Evolutionary conservation across 768 basidiomycete genomes (phyloP), one percentile per base, ranked within the genome.

Genomic region (Butyriboletus loyo): DNA sequence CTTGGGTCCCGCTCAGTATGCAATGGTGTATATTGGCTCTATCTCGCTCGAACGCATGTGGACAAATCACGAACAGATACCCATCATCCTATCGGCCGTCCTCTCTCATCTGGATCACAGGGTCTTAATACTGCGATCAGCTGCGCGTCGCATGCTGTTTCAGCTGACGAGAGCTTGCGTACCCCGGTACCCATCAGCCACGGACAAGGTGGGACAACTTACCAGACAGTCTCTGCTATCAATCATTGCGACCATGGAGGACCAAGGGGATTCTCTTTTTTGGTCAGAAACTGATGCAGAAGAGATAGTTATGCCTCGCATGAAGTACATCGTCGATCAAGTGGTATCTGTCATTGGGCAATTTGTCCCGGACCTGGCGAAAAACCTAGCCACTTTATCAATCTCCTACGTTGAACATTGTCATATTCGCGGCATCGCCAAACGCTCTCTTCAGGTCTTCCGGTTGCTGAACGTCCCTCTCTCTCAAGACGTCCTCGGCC

Each of bases 401-500:
- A 71, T 97, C 52, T 72, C 77, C 27, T 97, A 95, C 86, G 87
- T 91, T 5, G 93, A 92, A 13, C 78, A 86, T 2, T 96, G 92
- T 62, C 87, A 90, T 15, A 91, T 92, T 55, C 84, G 92, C 42
- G 83, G 85, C 35, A 84, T 85, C 19, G 92, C 95, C 3, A 91
- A 89, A 72, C 81, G 93, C 30, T 95, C 93, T 10, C 75, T 97
- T 53, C 94, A 97, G 66, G 76, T 93, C n/a, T 93, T 91, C 71
- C 85, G 92, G 34, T 82, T 87, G 1, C 74, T 97, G 21, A 81
- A 84, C 64, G 87, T 92, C 0, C 75, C 79, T 25, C 78, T 92
- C 36, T 84, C 82, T 47, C 81, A 85, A 51, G 71, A 77, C 8
- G 86, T 90, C 67, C 76, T 97, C 17, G 88, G 89, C 1, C 79